phyloP scores from a whole-genome alignment of 139 green algal species.

The Picochlorum sp. region DNA sequence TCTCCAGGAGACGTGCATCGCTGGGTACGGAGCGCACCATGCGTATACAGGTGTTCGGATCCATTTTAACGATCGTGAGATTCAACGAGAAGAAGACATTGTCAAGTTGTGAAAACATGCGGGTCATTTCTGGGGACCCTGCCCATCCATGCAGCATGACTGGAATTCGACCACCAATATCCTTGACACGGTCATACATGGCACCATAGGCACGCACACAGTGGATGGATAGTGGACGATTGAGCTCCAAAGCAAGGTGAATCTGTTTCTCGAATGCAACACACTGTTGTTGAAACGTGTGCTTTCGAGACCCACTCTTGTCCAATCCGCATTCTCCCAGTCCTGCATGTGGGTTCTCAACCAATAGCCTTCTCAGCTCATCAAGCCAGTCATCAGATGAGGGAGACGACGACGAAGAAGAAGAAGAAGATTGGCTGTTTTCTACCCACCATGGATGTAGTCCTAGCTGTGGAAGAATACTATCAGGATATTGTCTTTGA shows the following conservation, averaged over 20 bases:
- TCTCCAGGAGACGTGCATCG: conserved; percentile 36
- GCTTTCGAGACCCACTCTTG: conserved; percentile 3
- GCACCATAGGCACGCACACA: conserved; percentile 31
- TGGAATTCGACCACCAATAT: conserved; percentile 22
- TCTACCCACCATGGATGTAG: conserved; percentile 45
- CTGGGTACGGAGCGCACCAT: conserved; percentile 34
- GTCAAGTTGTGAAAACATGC: conserved; percentile 4
- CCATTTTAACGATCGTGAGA: conserved; percentile 17
- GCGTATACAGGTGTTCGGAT: conserved; percentile 18
- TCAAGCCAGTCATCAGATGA: conserved; percentile 25
- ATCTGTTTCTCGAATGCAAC: conserved; percentile 35
- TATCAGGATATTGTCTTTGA: neutral
- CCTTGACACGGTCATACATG: conserved; percentile 35
- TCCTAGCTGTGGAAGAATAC: conserved; percentile 34
- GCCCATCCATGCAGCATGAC: conserved; percentile 42
- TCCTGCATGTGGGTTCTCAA: conserved; percentile 16
- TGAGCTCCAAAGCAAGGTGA: conserved; percentile 32
- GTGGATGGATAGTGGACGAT: conserved; percentile 37
- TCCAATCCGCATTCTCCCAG: conserved; percentile 43
- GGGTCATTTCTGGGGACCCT: conserved; percentile 28
- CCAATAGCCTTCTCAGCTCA: conserved; percentile 21
- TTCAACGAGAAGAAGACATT: conserved; percentile 41
- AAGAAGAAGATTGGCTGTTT: too few species aligned
- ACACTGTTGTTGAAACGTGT: conserved; percentile 19
- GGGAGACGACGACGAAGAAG: neutral